Evolutionary conservation across 148 eudicot species (phyloP).

Genomic region (Mesembryanthemum crystallinum): DNA sequence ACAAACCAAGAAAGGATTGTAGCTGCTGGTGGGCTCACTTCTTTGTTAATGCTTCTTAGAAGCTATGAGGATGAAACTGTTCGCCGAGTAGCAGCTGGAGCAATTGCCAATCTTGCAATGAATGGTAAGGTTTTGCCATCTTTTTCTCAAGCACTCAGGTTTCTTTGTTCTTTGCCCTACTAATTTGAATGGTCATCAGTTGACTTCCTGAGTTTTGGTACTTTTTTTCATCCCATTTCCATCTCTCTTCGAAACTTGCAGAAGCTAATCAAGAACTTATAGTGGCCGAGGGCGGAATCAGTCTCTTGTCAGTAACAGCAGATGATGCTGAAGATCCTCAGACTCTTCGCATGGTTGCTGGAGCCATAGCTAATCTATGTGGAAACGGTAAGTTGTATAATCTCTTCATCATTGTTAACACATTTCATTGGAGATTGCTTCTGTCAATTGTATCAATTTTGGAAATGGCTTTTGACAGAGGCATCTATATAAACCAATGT

Average conservation of each 20-base stretch:
- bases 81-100: constrained; percentile 98
- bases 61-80: constrained; percentile 92
- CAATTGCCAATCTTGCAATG: constrained; percentile 99
- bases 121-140: constrained; percentile 49
- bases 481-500: not conserved
- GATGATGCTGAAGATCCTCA: constrained; percentile 99
- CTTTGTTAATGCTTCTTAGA: constrained; percentile 92
- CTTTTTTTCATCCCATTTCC: not conserved
- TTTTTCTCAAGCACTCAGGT: not conserved
- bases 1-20: constrained; percentile 92
- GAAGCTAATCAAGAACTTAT: constrained; percentile 95
- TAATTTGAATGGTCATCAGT: not conserved
- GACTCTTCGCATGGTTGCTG: constrained; percentile 99
- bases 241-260: constrained; percentile 33
- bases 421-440: not conserved
- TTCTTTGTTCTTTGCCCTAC: not conserved
- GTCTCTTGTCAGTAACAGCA: constrained; percentile 84
- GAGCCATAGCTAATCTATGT: constrained; percentile 97
- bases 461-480: not conserved
- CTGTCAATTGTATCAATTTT: not conserved
- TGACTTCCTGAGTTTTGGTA: not conserved
- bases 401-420: not conserved
- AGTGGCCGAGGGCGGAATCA: constrained; percentile 93
- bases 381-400: constrained; percentile 69
- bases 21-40: constrained; percentile 94